A percentile compares a stretch with the other conserved stretches of the same genome.
Evolutionary conservation across 2,329 filamentous ascomycete species (phyloP).

Genomic region (Pyricularia sp.): DNA sequence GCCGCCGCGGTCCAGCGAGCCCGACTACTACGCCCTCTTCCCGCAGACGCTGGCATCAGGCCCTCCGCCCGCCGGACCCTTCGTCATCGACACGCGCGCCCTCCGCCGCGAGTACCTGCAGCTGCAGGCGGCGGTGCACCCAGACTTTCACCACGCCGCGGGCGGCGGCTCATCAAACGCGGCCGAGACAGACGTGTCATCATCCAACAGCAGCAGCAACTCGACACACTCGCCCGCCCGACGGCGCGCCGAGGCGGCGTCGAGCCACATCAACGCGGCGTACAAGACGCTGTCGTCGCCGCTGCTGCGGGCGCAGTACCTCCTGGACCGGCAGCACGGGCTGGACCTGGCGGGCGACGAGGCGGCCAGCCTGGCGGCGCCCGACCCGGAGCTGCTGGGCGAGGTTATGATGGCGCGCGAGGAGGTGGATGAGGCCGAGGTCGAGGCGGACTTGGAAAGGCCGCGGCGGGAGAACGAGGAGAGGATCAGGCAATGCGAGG

Average conservation of each 20-base stretch:
- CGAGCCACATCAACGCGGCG: slow-evolving; percentile 79
- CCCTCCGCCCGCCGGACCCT: slow-evolving; percentile 68
- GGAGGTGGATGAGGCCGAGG: slow-evolving; percentile 60
- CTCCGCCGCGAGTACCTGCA: slow-evolving; percentile 80
- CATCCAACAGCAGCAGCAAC: not conserved
- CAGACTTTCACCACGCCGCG: slow-evolving; percentile 48
- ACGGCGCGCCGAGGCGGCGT: slow-evolving; percentile 61
- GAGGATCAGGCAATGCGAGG: slow-evolving; percentile 56
- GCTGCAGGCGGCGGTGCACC: slow-evolving; percentile 69
- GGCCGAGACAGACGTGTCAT: not conserved
- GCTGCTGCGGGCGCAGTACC: slow-evolving; percentile 77
- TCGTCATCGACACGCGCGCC: slow-evolving; percentile 59
- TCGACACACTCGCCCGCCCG: slow-evolving; percentile 14
- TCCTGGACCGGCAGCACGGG: slow-evolving; percentile 60
- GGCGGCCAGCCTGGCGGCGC: slow-evolving; percentile 48
- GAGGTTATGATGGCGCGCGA: slow-evolving; percentile 74
- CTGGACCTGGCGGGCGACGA: slow-evolving; percentile 77
- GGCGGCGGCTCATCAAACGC: slow-evolving; percentile 8
- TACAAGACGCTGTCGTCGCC: slow-evolving; percentile 78
- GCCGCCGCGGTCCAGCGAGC: slow-evolving; percentile 4
- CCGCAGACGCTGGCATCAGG: slow-evolving; percentile 66
- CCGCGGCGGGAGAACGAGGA: slow-evolving; percentile 58
- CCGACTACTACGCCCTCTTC: slow-evolving; percentile 73
- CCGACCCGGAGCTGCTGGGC: slow-evolving; percentile 59
- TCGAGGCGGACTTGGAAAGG: slow-evolving; percentile 52